These are phyloP conservation scores for Starmerella sirachaensis DNA, from an alignment of 805 yeast genomes.

Conservation along the genomic window DNA sequence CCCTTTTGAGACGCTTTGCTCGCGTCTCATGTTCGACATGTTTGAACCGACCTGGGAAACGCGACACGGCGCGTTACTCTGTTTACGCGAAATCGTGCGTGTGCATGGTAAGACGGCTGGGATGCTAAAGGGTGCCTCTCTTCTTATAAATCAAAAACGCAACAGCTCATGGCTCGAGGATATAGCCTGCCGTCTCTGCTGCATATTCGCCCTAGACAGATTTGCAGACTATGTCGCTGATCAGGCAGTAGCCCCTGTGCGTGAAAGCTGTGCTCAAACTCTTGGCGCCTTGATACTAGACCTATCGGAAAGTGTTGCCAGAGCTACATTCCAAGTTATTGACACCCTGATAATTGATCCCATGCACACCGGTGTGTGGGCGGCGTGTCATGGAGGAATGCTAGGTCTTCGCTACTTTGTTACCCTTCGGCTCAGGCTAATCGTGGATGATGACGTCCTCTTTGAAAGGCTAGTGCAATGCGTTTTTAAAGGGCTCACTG, in stretches of 20 bases:
- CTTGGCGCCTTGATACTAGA: slow-evolving; percentile 80
- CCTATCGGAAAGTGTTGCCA: slow-evolving; percentile 45
- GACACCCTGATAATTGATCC: slow-evolving; percentile 49
- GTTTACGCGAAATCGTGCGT: slow-evolving; percentile 72
- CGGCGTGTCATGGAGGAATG: slow-evolving; percentile 97
- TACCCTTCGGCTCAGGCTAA: slow-evolving; percentile 71
- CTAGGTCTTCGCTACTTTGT: slow-evolving; percentile 86
- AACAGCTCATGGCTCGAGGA: slow-evolving; percentile 73
- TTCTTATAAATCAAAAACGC: slow-evolving; percentile 48
- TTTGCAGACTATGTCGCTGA: slow-evolving; percentile 96
- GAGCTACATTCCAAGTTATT: slow-evolving; percentile 53
- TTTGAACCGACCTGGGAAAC: slow-evolving; percentile 86
- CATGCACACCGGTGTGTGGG: slow-evolving; percentile 60
- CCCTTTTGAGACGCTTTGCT: slow-evolving; percentile 92
- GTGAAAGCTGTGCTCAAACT: slow-evolving; percentile 94
- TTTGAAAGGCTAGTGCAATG: slow-evolving; percentile 65
- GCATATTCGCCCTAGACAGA: slow-evolving; percentile 81
- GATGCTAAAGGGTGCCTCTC: slow-evolving; percentile 51
- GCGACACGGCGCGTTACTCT: slow-evolving; percentile 91
- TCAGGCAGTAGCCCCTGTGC: slow-evolving; percentile 94
- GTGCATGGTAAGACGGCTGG: slow-evolving; percentile 83
- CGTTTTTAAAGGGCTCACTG: slow-evolving; percentile 72
- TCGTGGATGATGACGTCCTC: slow-evolving; percentile 43
- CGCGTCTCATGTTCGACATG: slow-evolving; percentile 61
- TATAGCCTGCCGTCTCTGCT: slow-evolving; percentile 69